phyloP scores from a whole-genome alignment of 352 stramenopile genomes.

The Pythium sukuiense region DNA sequence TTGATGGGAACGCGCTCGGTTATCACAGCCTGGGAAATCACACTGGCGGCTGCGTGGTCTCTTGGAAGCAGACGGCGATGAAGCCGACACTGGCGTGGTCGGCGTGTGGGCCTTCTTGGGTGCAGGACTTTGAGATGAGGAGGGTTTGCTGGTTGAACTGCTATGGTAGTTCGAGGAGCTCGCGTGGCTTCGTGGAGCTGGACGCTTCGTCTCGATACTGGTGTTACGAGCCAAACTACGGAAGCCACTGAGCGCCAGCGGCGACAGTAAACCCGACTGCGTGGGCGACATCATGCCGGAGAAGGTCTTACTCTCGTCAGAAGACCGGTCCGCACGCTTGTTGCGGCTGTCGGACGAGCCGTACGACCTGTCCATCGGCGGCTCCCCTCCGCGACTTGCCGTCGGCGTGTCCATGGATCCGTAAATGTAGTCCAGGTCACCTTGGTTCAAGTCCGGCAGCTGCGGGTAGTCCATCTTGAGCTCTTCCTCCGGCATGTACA shows the following conservation, averaged over 20 bases:
- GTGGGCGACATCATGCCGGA: slow-evolving; percentile 19
- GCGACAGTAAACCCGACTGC: slow-evolving; percentile 17
- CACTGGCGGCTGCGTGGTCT: slow-evolving; percentile 42
- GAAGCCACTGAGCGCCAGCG: slow-evolving; percentile 25
- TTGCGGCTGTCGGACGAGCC: slow-evolving; percentile 27
- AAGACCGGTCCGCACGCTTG: slow-evolving; percentile 44
- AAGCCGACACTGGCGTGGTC: background rate
- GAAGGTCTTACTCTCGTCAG: slow-evolving; percentile 11
- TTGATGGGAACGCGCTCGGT: slow-evolving; percentile 80
- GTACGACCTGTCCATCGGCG: slow-evolving; percentile 47
- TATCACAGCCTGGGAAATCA: slow-evolving; percentile 70
- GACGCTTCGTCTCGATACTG: slow-evolving; percentile 44
- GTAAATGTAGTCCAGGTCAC: slow-evolving; percentile 74
- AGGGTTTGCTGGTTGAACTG: background rate
- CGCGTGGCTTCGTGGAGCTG: slow-evolving; percentile 2
- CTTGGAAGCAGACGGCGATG: slow-evolving; percentile 5
- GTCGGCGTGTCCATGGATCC: slow-evolving; percentile 47
- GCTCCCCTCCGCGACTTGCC: slow-evolving; percentile 26
- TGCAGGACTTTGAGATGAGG: background rate
- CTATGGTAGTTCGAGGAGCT: background rate
- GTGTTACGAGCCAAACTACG: slow-evolving; percentile 39
- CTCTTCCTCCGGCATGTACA: slow-evolving; percentile 59
- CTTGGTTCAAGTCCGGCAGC: slow-evolving; percentile 67
- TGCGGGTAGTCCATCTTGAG: slow-evolving; percentile 75
- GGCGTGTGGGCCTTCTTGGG: background rate